Evolutionary conservation across 805 yeast species (phyloP).

Genomic region (Starmera dryadoides): DNA sequence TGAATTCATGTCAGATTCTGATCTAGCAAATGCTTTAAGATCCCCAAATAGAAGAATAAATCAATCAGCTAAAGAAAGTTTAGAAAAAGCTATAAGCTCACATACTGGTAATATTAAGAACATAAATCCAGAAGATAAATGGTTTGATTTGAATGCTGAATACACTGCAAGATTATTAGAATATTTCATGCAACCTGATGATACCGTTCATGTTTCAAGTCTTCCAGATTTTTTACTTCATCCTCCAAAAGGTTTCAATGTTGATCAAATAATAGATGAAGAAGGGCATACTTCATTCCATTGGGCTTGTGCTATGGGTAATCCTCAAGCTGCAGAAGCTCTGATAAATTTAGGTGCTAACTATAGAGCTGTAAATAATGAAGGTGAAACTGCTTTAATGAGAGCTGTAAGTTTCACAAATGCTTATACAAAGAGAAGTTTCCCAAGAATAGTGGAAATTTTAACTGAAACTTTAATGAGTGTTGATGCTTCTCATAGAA

Average conservation of each 20-base stretch:
- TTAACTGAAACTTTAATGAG: slow-evolving; percentile 72
- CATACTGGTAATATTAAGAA: slow-evolving; percentile 8
- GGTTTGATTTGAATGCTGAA: slow-evolving; percentile 28
- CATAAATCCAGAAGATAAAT: slow-evolving; percentile 7
- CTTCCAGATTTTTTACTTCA: slow-evolving; percentile 61
- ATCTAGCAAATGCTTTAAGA: slow-evolving; percentile 35
- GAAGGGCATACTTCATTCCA: slow-evolving; percentile 94
- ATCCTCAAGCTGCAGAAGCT: slow-evolving; percentile 66
- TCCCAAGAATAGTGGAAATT: slow-evolving; percentile 70
- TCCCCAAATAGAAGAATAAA: slow-evolving; percentile 16
- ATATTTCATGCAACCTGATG: slow-evolving; percentile 51
- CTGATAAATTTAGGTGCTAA: slow-evolving; percentile 72
- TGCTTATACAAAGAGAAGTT: slow-evolving; percentile 73
- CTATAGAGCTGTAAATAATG: slow-evolving; percentile 47
- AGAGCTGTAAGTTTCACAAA: slow-evolving; percentile 83
- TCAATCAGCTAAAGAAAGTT: slow-evolving; percentile 17
- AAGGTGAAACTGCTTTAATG: slow-evolving; percentile 84
- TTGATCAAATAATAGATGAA: slow-evolving; percentile 78
- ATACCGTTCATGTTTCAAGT: slow-evolving; percentile 29
- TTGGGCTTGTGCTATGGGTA: slow-evolving; percentile 98
- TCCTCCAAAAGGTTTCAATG: slow-evolving; percentile 59
- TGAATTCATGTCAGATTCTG: slow-evolving; percentile 48
- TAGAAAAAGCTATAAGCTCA: slow-evolving; percentile 14
- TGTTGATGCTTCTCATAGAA: slow-evolving; percentile 64
- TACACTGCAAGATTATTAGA: slow-evolving; percentile 41